A percentile compares a stretch with the other conserved stretches of the same genome.
phyloP scores from a whole-genome alignment of 805 yeast species.

The Starmerella bacillaris region DNA sequence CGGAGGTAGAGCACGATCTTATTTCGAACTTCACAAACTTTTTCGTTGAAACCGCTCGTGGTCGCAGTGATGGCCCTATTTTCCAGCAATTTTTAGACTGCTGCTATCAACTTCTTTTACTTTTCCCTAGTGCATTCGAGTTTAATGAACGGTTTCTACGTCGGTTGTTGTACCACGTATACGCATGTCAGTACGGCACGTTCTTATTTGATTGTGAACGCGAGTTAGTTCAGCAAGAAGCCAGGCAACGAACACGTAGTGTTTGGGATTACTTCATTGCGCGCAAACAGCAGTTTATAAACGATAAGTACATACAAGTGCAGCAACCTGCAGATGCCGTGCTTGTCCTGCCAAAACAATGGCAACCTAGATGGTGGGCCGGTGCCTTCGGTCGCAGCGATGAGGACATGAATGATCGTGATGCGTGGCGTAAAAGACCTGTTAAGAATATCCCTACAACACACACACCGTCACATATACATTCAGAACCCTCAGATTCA shows the following conservation, averaged over 20 bases:
- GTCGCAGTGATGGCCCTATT: slow-evolving; percentile 56
- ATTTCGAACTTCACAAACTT: slow-evolving; percentile 31
- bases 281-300: slow-evolving; percentile 49
- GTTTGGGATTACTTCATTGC: slow-evolving; percentile 91
- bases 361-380: slow-evolving; percentile 56
- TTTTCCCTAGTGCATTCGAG: slow-evolving; percentile 59
- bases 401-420: slow-evolving; percentile 38
- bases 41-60: slow-evolving; percentile 15
- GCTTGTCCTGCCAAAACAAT: slow-evolving; percentile 7
- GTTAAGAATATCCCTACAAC: slow-evolving; percentile 1
- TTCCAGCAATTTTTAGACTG: slow-evolving; percentile 90
- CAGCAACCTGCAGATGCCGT: slow-evolving; percentile 16
- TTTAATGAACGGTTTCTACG: slow-evolving; percentile 77
- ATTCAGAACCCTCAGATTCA: not conserved
- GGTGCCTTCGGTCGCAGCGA: slow-evolving; percentile 64
- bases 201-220: slow-evolving; percentile 60
- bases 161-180: slow-evolving; percentile 67
- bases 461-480: not conserved
- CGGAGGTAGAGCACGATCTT: slow-evolving; percentile 27
- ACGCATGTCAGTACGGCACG: slow-evolving; percentile 90
- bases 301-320: slow-evolving; percentile 30
- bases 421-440: slow-evolving; percentile 16
- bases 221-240: slow-evolving; percentile 34
- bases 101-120: slow-evolving; percentile 58
- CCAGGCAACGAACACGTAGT: slow-evolving; percentile 40